Evolutionary conservation across 345 rosid genomes (phyloP), one percentile per base, ranked within the genome.

Genomic region (Citrus maxima): DNA sequence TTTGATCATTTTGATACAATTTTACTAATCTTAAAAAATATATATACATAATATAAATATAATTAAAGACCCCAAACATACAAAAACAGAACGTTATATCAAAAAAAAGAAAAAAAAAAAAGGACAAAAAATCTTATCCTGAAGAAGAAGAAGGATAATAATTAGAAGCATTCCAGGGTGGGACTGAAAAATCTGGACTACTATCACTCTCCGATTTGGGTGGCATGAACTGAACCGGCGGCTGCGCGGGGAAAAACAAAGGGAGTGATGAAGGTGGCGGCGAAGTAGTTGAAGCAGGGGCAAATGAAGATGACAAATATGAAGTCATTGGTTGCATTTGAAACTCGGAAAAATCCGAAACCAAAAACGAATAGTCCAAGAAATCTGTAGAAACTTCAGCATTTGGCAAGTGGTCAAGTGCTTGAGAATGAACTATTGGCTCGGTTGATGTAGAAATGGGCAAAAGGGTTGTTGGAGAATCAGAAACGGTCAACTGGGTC

Each of bases 391-490:
- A 65, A 54, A 42, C 77, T 16, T 55, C 63, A 30, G 28, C 49
- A 56, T 61, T 69, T 30, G 67, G 82, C 9, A 12, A 35, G 16
- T 10, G 37, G 65, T 27, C 40, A 27, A 21, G 22, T 30, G 74
- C 38, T 70, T 77, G 87, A 72, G 82, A 75, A 55, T 69, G 82
- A 67, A 76, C 54, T 10, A 71, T 82, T 4, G 85, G 83, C 2
- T 80, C 79, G 0, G 80, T 55, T 5, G 87, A 75, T 14, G 87
- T 34, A 2, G 89, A 83, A 74, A 68, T 49, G n/a, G 89, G 80
- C 55, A 78, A 79, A 79, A 84, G 84, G 84, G 88, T 67, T 51
- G 59, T 30, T 0, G 80, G n/a, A 49, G 88, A 81, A 83, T 77
- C 76, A 1, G 90, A 85, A 85, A 85, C 70, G 13, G 86, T 63